Evolutionary conservation across 1,139 yeast genomes (phyloP).

Genomic region (Debaryomyces udenii): DNA sequence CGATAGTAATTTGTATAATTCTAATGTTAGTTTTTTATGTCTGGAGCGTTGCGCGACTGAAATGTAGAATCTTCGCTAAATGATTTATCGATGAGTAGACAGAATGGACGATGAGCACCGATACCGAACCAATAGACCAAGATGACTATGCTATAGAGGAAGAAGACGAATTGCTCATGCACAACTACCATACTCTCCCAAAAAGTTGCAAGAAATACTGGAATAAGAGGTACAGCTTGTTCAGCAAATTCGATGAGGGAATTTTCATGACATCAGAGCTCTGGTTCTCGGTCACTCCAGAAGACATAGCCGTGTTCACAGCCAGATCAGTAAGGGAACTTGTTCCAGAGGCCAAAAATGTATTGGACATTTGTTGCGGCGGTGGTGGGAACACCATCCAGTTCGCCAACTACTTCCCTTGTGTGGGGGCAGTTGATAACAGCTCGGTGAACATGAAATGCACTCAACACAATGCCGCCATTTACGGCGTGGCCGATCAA

Average conservation of each 20-base stretch:
- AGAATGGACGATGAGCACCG: conserved; percentile 5
- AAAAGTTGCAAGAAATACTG: conserved; percentile 55
- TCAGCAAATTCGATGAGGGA: conserved; percentile 68
- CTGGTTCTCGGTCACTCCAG: conserved; percentile 95
- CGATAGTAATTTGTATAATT: no score
- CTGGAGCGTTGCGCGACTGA: neutral
- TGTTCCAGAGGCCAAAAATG: conserved; percentile 44
- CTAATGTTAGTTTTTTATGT: no score
- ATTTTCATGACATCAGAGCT: conserved; percentile 72
- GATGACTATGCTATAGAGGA: conserved; percentile 23
- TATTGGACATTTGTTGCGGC: conserved; percentile 85
- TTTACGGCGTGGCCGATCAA: conserved; percentile 61
- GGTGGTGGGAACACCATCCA: conserved; percentile 95
- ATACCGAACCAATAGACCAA: conserved; percentile 3
- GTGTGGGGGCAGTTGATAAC: conserved; percentile 69
- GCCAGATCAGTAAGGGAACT: conserved; percentile 55
- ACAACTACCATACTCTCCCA: conserved; percentile 45
- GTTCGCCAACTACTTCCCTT: conserved; percentile 62
- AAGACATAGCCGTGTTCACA: conserved; percentile 62
- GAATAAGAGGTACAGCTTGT: conserved; percentile 59
- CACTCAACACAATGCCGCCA: conserved; percentile 69
- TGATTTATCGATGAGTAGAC: neutral
- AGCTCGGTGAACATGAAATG: conserved; percentile 64
- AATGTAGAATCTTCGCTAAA: neutral
- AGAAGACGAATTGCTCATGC: conserved; percentile 41